These are phyloP conservation scores for Porphyra umbilicalis DNA, from an alignment of 31 red algal genomes.

Conservation along the genomic window DNA sequence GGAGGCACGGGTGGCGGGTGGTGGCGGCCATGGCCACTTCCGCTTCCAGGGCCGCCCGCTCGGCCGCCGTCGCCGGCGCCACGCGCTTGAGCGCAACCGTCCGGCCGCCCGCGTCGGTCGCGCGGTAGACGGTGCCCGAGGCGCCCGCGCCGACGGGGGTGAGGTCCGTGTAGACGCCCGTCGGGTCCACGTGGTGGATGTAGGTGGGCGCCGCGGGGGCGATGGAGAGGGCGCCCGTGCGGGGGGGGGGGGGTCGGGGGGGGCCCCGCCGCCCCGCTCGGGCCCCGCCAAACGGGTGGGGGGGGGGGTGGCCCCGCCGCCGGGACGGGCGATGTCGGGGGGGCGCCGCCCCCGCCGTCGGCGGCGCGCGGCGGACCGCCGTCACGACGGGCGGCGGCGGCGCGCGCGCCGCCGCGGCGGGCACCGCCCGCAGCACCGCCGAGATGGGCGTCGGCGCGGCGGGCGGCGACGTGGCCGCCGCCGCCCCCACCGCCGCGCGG, in stretches of 20 bases:
- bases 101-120: slow-evolving; percentile 5
- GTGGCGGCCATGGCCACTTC: slow-evolving; percentile 42
- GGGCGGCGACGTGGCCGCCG: too few relatives aligned
- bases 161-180: slow-evolving; percentile 39
- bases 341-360: too few relatives aligned
- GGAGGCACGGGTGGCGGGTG: slow-evolving; percentile 29
- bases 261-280: background rate
- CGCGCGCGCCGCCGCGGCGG: too few relatives aligned
- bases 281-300: background rate
- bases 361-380: too few relatives aligned
- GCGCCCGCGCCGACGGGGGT: slow-evolving; percentile 78
- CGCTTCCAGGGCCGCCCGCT: slow-evolving; percentile 16
- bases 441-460: too few relatives aligned
- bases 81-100: slow-evolving; percentile 38
- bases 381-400: too few relatives aligned
- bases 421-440: too few relatives aligned
- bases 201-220: slow-evolving; percentile 27
- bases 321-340: too few relatives aligned
- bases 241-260: background rate
- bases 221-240: background rate
- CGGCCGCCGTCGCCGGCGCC: background rate
- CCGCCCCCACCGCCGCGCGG: too few relatives aligned
- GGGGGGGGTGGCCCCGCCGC: background rate
- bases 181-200: slow-evolving; percentile 63
- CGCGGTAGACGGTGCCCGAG: slow-evolving; percentile 61